Evolutionary conservation across 805 yeast genomes (phyloP), one percentile per base, ranked within the genome.

Genomic region (Ogataea glucozyma): DNA sequence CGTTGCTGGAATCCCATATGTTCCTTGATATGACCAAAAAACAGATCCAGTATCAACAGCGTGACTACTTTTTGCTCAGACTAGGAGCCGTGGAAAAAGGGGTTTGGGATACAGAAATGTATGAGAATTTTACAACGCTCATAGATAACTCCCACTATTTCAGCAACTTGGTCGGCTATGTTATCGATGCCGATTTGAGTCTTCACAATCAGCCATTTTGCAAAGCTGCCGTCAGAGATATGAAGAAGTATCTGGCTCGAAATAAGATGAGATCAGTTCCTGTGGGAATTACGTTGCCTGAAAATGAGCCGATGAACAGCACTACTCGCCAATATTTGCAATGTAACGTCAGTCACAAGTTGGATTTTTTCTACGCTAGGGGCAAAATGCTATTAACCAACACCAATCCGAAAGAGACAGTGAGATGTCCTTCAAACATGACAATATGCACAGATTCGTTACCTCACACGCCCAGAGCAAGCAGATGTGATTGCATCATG

Each of bases 221-320:
- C 41, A 90, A 89, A 72, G 95, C 97, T 7, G 93, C 96, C 7
- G 74, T 89, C 43, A 80, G 97, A 63, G 97, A 90, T 64, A 72
- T 77, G 53, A 89, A 88, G 68, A 61, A 71, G 21, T 87, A 91
- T 66, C 79, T 90, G 54, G 65, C 39, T 3, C 24, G 40, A 13
- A 60, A 58, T 38, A 50, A 56, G 4, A 65, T 64, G 51, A 54
- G 73, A 38, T 21, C 46, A 3, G 59, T 70, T 13, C 73, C 76
- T 1, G 56, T 72, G 12, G 78, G 77, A 1, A 22, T 57, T 6
- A 26, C 43, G 13, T n/a, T 49, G 9, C 4, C 12, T 4, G 21
- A 18, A 12, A 19, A 16, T 5, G 27, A 40, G 11, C 44, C 35
- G 4, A 6, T 40, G 16, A 33, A 41, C 24, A 23, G 32, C 19